These are phyloP conservation scores for Musa beccarii DNA, from an alignment of 176 grass and related monocot genomes.

Conservation along the genomic window DNA sequence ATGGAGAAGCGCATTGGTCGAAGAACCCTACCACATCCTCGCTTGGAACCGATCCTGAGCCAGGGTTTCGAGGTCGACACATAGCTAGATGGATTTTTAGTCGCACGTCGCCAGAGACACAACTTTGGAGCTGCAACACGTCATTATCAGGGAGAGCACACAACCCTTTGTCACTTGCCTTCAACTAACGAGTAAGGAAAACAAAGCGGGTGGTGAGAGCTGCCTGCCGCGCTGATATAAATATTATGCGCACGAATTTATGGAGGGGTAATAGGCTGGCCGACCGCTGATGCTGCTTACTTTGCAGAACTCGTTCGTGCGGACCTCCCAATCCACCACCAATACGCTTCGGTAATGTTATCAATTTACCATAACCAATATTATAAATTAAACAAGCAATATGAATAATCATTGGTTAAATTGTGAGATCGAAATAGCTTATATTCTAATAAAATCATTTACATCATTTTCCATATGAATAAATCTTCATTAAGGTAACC, in stretches of 20 bases:
- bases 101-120: not conserved
- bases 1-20: not conserved
- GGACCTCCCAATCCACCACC: constrained; percentile 41
- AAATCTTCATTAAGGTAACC: too few relatives aligned
- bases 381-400: too few relatives aligned
- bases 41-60: not conserved
- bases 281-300: constrained; percentile 63
- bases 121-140: too few relatives aligned
- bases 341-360: too few relatives aligned
- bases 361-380: accelerated
- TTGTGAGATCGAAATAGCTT: too few relatives aligned
- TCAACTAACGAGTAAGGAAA: constrained; percentile 99
- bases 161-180: not conserved
- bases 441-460: too few relatives aligned
- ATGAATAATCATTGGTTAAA: too few relatives aligned
- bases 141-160: not conserved
- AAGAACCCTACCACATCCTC: not conserved
- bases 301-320: constrained; percentile 85
- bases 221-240: constrained; percentile 43
- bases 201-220: constrained; percentile 91
- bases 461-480: too few relatives aligned
- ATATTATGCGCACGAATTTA: constrained; percentile 50
- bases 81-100: not conserved
- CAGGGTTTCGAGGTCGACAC: too few relatives aligned
- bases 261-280: constrained; percentile 58